Evolutionary conservation across 1,284 basidiomycete species (phyloP).

Genomic region (Sporisorium exsertum): DNA sequence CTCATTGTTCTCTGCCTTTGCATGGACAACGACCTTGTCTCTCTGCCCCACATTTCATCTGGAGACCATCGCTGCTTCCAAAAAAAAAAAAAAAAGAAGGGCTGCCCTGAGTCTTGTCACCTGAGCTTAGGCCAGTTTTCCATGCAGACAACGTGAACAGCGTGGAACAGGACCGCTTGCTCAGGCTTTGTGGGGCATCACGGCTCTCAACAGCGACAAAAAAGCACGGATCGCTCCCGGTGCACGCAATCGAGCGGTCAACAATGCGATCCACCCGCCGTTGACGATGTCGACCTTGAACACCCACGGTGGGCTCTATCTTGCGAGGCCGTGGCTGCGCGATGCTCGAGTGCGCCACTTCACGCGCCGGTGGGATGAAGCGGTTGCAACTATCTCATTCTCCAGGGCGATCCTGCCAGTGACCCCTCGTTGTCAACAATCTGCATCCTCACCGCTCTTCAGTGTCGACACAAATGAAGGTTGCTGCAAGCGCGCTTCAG

Average conservation of each 20-base stretch:
- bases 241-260: neutral
- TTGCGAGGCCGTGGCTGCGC: neutral
- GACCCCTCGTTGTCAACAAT: slow-evolving; percentile 2
- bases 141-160: neutral
- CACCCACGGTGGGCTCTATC: neutral
- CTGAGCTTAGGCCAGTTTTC: neutral
- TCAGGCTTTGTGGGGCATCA: neutral
- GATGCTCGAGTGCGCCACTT: neutral
- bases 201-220: neutral
- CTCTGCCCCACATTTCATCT: neutral
- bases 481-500: neutral
- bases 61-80: neutral
- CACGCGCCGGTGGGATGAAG: neutral
- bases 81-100: neutral
- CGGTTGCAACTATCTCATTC: neutral
- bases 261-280: neutral
- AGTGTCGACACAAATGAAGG: neutral
- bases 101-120: neutral
- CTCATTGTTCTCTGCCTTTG: neutral
- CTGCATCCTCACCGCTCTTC: neutral
- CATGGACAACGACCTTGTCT: neutral
- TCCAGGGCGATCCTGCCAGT: neutral
- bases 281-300: neutral
- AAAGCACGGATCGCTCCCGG: neutral
- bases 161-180: neutral